These are phyloP conservation scores for Moricandia moricandioides DNA, from an alignment of 345 rosid genomes.

Conservation along the genomic window DNA sequence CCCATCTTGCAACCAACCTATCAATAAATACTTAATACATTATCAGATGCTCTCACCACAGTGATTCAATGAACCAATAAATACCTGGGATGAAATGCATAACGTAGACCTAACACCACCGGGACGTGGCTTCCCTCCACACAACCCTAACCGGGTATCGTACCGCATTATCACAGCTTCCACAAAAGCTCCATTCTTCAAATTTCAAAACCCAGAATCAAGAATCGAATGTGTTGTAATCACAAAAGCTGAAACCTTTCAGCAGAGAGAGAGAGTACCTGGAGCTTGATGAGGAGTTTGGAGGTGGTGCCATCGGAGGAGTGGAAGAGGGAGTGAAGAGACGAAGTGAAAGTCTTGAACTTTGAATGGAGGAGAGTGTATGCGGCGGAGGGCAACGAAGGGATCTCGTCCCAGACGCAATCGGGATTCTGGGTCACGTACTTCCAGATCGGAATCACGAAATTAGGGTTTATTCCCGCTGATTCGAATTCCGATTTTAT, in stretches of 20 bases:
- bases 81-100: conserved; percentile 93
- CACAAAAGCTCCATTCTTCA: conserved; percentile 73
- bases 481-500: conserved; percentile 54
- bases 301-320: conserved; percentile 82
- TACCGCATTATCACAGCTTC: conserved; percentile 96
- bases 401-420: conserved; percentile 71
- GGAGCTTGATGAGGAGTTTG: conserved; percentile 75
- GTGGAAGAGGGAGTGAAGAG: conserved; percentile 58
- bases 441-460: conserved; percentile 78
- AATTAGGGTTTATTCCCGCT: conserved; percentile 56
- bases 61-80: not conserved
- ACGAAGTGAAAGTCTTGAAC: conserved; percentile 75
- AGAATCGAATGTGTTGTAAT: not conserved
- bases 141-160: conserved; percentile 79
- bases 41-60: not conserved
- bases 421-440: conserved; percentile 72
- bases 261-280: no score
- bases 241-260: no score
- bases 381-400: conserved; percentile 63
- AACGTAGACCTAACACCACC: conserved; percentile 82
- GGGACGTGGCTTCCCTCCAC: conserved; percentile 78
- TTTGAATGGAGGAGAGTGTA: conserved; percentile 63
- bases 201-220: conserved; percentile 12
- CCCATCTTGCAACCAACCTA: conserved; percentile 99
- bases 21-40: not conserved